Percentiles rank a stretch among this genome's conserved stretches.
phyloP scores from a whole-genome alignment of 2,329 filamentous ascomycete species.

The Xylaria sp. region DNA sequence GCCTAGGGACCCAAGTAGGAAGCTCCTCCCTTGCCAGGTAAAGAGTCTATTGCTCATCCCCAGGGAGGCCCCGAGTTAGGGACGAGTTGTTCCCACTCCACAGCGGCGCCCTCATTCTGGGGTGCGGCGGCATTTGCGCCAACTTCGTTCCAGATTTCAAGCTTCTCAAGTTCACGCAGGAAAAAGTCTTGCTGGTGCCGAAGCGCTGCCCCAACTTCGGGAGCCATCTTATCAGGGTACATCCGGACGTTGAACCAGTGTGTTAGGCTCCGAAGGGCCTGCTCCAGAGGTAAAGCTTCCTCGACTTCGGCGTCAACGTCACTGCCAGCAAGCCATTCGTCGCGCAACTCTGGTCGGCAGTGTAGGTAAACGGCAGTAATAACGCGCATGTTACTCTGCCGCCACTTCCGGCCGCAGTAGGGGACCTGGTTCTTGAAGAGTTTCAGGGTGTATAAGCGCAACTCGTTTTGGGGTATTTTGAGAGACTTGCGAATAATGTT shows the following conservation, averaged over 20 bases:
- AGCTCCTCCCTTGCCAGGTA: not conserved
- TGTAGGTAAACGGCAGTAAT: conserved; percentile 97
- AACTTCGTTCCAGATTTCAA: conserved; percentile 66
- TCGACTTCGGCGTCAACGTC: conserved; percentile 96
- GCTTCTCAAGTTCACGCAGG: conserved; percentile 77
- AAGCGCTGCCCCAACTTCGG: conserved; percentile 66
- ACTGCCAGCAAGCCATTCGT: conserved; percentile 93
- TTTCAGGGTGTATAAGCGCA: conserved; percentile 95
- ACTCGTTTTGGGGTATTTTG: conserved; percentile 86
- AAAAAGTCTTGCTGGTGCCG: conserved; percentile 85
- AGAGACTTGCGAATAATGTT: conserved; percentile 92
- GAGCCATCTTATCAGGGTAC: conserved; percentile 82
- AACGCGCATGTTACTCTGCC: conserved; percentile 97
- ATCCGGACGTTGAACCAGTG: conserved; percentile 92
- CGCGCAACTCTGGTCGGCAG: conserved; percentile 89
- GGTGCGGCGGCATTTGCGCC: conserved; percentile 32
- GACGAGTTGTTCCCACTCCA: conserved; percentile 43
- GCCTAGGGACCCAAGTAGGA: not conserved
- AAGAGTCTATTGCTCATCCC: conserved; percentile 11
- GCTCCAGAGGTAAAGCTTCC: conserved; percentile 89
- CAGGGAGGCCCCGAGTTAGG: conserved; percentile 18
- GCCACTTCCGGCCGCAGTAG: conserved; percentile 98
- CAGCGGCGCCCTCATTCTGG: conserved; percentile 37
- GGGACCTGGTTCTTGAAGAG: conserved; percentile 99
- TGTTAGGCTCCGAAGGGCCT: conserved; percentile 86